A percentile compares a stretch with the other conserved stretches of the same genome.
These are phyloP conservation scores for Poterioochromonas sp. DNA, from an alignment of 352 stramenopile genomes.

Conservation along the genomic window DNA sequence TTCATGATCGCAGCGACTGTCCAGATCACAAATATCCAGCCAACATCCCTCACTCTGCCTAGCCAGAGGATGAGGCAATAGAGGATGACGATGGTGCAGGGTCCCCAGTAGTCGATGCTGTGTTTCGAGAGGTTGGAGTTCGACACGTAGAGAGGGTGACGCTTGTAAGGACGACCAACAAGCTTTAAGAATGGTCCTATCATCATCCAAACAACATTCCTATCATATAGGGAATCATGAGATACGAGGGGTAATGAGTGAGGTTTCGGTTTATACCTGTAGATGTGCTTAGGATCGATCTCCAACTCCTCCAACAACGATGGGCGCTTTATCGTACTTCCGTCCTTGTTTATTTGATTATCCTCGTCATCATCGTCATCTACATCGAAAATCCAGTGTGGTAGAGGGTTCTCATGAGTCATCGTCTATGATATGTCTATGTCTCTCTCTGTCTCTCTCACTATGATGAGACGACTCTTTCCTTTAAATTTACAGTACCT, in stretches of 20 bases:
- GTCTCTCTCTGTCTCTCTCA: no score
- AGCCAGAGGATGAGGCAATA: neutral
- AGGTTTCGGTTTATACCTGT: neutral
- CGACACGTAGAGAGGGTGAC: constrained; percentile 8
- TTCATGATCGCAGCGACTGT: neutral
- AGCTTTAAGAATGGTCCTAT: neutral
- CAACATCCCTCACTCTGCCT: neutral
- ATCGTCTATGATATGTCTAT: no score
- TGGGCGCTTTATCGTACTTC: neutral
- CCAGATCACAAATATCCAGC: constrained; percentile 16
- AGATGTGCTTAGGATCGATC: neutral
- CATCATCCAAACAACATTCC: constrained; percentile 15
- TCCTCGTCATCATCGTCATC: neutral
- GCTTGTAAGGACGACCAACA: neutral
- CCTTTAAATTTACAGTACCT: no score
- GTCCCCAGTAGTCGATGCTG: constrained; percentile 6
- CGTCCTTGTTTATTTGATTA: neutral
- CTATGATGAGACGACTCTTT: no score
- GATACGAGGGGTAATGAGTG: neutral
- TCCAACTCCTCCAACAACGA: constrained; percentile 5
- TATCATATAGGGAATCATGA: neutral
- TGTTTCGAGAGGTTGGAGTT: neutral
- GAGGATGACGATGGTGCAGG: neutral
- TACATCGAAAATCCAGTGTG: neutral
- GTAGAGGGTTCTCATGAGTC: no score